These are phyloP conservation scores for Suhomyces xylopsoci DNA, from an alignment of 805 yeast species.

Conservation along the genomic window DNA sequence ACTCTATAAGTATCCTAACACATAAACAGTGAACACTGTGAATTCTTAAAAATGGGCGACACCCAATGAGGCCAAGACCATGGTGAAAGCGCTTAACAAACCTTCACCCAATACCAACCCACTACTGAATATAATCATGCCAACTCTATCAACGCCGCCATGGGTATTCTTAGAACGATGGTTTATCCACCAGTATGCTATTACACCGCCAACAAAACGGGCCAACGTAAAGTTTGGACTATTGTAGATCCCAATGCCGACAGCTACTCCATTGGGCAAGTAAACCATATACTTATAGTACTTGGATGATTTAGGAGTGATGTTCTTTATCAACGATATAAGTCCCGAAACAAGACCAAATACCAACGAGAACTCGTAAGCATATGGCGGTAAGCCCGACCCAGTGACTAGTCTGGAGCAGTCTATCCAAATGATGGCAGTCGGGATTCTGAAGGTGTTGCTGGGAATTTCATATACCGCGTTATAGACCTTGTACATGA, in stretches of 20 bases:
- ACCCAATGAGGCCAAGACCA: conserved; percentile 69
- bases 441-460: conserved; percentile 78
- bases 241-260: conserved; percentile 94
- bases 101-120: conserved; percentile 96
- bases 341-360: conserved; percentile 70
- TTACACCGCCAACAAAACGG: conserved; percentile 82
- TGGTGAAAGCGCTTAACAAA: conserved; percentile 73
- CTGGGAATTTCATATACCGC: conserved; percentile 83
- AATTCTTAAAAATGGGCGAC: conserved; percentile 13
- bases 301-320: conserved; percentile 42
- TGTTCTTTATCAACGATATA: conserved; percentile 62
- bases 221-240: conserved; percentile 92
- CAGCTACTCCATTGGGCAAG: conserved; percentile 94
- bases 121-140: conserved; percentile 82
- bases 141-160: conserved; percentile 49
- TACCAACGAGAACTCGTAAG: conserved; percentile 52
- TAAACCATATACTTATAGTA: conserved; percentile 46
- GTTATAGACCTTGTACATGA: conserved; percentile 82
- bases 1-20: neutral
- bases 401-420: conserved; percentile 93
- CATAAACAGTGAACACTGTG: neutral
- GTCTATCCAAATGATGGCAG: conserved; percentile 95
- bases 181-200: conserved; percentile 56
- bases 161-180: conserved; percentile 23
- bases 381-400: conserved; percentile 80